Base-by-base conservation (phyloP, 352 stramenopile species). In the Globisporangium spiculum region DNA sequence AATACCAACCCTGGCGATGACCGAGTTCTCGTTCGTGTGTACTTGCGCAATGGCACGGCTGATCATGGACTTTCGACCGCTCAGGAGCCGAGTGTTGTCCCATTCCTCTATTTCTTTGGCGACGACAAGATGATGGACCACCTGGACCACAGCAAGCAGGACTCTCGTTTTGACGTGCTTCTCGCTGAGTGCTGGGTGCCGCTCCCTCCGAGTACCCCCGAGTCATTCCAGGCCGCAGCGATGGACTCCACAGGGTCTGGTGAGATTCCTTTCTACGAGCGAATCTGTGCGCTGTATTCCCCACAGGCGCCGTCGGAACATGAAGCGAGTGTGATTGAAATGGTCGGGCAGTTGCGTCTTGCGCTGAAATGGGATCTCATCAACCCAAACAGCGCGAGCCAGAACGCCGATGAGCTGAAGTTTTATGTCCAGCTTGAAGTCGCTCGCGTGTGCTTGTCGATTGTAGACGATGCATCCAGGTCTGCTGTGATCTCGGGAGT, bases 71-170 rank as follows among this genome's bases (percentile, higher is more conserved):
- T 96, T 18, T 91, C 82, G 14, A 74, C 81, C 0, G 85, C 86
- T 2, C 87, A 96, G 46, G 88, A 96, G 65, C 88, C 86, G 38
- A 96, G 88, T 70, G 88, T 96, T 18, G 83, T 96, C 34, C 88
- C 88, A 3, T 96, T 96, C 67, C 70, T 96, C 24, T 96, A 96
- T 61, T 96, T 96, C 70, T 96, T 96, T 63, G 88, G 88, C 7
- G 88, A 96, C 24, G 88, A 96, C 65, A 76, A 77, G 20, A 96
- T 89, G 70, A 92, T 96, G 86, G 88, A 96, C 63, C 83, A 92
- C 70, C 71, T 96, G 41, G 86, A 96, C 63, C 88, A 93, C 66
- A 92, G 84, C 73, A 94, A 93, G 60, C 84, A 93, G 67, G 86
- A 96, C 54, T 89, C 83, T 9, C 81, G 87, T 3, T 92, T 92